Evolutionary conservation across 2,329 filamentous ascomycete genomes (phyloP).

Genomic region (Trichophyton mentagrophytes): DNA sequence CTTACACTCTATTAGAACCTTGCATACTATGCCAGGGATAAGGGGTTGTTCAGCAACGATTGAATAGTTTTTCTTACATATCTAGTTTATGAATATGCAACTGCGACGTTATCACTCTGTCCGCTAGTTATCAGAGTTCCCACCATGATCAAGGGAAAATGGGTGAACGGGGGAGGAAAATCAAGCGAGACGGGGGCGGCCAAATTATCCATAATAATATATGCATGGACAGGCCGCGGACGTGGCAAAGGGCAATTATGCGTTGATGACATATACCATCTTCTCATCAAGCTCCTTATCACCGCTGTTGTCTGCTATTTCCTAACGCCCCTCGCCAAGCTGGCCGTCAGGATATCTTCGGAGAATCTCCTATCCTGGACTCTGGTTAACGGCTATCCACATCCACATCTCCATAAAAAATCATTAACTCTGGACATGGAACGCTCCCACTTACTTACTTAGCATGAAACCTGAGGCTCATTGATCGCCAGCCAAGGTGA

Average conservation of each 20-base stretch:
- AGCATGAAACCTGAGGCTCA: conserved; percentile 1
- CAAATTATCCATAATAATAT: neutral
- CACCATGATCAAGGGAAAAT: neutral
- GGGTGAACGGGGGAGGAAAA: neutral
- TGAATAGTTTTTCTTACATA: neutral
- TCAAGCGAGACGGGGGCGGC: neutral
- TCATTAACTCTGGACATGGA: neutral
- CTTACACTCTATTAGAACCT: neutral
- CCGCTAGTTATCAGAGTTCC: neutral
- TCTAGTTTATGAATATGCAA: neutral
- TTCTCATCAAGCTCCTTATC: neutral
- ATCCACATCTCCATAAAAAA: neutral
- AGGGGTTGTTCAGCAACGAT: neutral
- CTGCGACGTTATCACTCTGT: neutral
- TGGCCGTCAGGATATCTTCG: neutral
- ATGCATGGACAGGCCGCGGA: neutral
- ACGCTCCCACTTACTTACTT: neutral
- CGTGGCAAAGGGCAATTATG: neutral
- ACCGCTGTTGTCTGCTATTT: neutral
- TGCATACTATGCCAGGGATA: neutral
- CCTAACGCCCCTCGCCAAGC: neutral
- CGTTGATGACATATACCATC: neutral
- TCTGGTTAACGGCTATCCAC: neutral
- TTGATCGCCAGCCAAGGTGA: conserved; percentile 1
- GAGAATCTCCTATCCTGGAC: neutral